Conservation (phyloP, 2,329 filamentous ascomycete species). For the Nothophaeocryptopus gaeumannii region DNA sequence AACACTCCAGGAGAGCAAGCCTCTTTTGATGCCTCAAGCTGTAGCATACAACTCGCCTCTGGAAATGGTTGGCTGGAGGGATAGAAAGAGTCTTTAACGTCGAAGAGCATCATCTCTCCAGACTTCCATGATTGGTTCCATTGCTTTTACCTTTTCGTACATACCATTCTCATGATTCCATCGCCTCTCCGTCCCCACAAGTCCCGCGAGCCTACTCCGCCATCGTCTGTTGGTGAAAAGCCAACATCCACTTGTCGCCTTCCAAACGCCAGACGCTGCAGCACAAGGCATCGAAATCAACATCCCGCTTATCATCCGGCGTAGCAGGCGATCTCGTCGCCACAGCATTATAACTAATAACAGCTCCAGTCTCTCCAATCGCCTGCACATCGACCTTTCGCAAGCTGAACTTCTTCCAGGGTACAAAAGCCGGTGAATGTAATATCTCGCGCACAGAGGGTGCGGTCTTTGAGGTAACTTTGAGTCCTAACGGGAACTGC, state of each 20-base stretch:
- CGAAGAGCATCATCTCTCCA: no score
- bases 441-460: slow-evolving; percentile 30
- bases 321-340: slow-evolving; percentile 24
- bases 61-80: no score
- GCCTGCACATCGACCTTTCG: slow-evolving; percentile 30
- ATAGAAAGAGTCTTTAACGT: no score
- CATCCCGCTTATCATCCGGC: slow-evolving; percentile 20
- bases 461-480: slow-evolving; percentile 26
- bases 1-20: no score
- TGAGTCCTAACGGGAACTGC: slow-evolving; percentile 26
- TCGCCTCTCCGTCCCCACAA: neutral
- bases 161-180: neutral
- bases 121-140: no score
- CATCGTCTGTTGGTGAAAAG: slow-evolving; percentile 33
- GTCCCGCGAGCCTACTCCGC: neutral
- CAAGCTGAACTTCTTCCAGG: slow-evolving; percentile 30
- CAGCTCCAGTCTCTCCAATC: slow-evolving; percentile 26
- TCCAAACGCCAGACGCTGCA: slow-evolving; percentile 31
- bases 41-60: no score
- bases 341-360: slow-evolving; percentile 29
- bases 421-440: slow-evolving; percentile 28
- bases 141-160: neutral
- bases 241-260: slow-evolving; percentile 27
- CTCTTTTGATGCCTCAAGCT: no score
- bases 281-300: slow-evolving; percentile 32